Conservation (phyloP, 2,329 filamentous ascomycete species). For the Aspergillus quadricinctus region DNA sequence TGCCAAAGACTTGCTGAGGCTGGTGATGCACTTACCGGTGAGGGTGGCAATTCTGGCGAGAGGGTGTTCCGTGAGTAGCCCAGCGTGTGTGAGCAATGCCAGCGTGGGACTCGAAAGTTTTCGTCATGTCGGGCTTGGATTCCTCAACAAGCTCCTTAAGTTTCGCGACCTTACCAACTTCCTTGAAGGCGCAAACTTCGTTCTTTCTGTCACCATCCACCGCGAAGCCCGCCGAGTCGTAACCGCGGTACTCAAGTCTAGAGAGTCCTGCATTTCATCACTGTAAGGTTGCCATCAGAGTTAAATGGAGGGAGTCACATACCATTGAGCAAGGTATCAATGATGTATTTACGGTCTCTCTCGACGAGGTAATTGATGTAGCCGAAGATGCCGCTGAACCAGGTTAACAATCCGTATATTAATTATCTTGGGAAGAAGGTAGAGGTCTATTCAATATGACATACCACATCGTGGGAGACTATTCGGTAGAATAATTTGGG, state of each 20-base stretch:
- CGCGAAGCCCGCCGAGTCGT: conserved; percentile 94
- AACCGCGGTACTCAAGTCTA: conserved; percentile 96
- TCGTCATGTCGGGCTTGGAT: conserved; percentile 76
- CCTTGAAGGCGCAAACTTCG: conserved; percentile 95
- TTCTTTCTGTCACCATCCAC: conserved; percentile 99
- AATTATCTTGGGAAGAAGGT: not conserved
- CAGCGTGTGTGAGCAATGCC: conserved; percentile 98
- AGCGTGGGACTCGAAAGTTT: conserved; percentile 95
- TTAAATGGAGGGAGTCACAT: conserved; percentile 35
- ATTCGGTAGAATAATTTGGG: not conserved
- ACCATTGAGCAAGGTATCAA: conserved; percentile 96
- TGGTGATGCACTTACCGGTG: conserved; percentile 65
- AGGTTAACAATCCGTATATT: conserved; percentile 11
- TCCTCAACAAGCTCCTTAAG: conserved; percentile 88
- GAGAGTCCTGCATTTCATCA: conserved; percentile 64
- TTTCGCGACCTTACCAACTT: conserved; percentile 98
- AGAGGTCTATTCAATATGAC: conserved; percentile 7
- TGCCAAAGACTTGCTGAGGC: not conserved
- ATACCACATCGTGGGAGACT: conserved; percentile 33
- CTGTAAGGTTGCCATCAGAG: not conserved
- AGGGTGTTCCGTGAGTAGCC: conserved; percentile 95
- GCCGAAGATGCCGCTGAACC: conserved; percentile 57
- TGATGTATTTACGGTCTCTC: conserved; percentile 95
- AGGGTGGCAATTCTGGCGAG: conserved; percentile 94
- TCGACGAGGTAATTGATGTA: conserved; percentile 99